Evolutionary conservation across 371 early-diverging fungal genomes (phyloP), one percentile per base, ranked within the genome.

Genomic region (Circinella minor): DNA sequence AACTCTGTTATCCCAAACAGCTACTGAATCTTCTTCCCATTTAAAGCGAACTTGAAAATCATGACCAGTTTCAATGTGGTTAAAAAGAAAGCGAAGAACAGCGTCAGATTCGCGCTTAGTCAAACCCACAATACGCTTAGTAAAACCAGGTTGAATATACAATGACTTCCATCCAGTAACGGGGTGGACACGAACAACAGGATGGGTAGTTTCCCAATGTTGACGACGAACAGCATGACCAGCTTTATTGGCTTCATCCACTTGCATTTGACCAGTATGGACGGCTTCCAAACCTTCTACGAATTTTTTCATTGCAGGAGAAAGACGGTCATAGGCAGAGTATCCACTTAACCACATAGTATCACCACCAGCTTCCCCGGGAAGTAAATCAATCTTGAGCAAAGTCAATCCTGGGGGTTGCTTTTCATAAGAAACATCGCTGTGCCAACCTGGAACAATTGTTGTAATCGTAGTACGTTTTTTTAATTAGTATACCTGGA

Each of bases 111-210:
- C 92, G 66, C 79, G 74, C 18, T 78, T 73, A 15, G 77, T 74
- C n/a, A 91, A 65, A 17, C 81, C 84, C 36, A 83, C 79, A 75
- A 91, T 90, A 65, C 79, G 78, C 9, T 81, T 80, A 4, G 90
- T 90, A 71, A 90, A 90, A 51, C 77, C 86, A 18, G 83, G 85
- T 70, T 89, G 88, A 54, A 88, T 84, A 62, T 73, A 91, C 39
- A 91, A 77, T 15, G 87, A 71, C 72, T 90, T 90, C 85, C 87
- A 86, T 20, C 86, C 85, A n/a, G 92, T 90, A 20, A 91, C 85
- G 27, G 90, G 90, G 71, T 91, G 88, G 9, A 90, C 61, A 65
- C 91, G 87, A 36, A 91, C 71, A 3, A 90, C 77, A 4, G 92
- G 92, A 63, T 91, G 92, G 11, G 68, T 68, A 36, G 79, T 70